These are phyloP conservation scores for Penicillium sp. DNA, from an alignment of 2,329 filamentous ascomycete species.

Conservation along the genomic window DNA sequence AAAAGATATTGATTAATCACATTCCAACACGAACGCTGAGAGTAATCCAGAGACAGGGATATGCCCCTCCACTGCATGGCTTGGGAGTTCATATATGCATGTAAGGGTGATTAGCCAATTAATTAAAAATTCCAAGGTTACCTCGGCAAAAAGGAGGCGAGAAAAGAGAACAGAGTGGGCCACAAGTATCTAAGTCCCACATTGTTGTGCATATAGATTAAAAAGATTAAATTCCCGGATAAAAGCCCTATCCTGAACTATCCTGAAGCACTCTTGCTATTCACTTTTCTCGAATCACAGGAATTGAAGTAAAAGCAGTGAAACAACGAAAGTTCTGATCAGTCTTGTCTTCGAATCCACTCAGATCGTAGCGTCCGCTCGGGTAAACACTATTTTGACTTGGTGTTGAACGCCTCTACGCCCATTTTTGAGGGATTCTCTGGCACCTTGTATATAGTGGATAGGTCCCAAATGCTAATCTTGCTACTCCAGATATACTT, in stretches of 20 bases:
- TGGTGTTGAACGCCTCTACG: background rate
- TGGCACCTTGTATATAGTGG: background rate
- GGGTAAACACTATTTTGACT: background rate
- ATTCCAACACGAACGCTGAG: constrained; percentile 6
- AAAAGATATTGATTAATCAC: constrained; percentile 16
- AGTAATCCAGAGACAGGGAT: background rate
- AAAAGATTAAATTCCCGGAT: background rate
- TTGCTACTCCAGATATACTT: background rate
- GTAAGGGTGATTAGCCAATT: background rate
- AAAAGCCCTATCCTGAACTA: no score
- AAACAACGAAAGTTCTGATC: background rate
- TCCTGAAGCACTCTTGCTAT: background rate
- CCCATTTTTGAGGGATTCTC: background rate
- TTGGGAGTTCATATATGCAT: background rate
- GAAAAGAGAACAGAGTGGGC: background rate
- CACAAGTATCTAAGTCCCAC: background rate
- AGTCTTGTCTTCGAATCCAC: background rate
- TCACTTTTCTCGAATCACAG: background rate
- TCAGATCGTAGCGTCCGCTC: constrained; percentile 2
- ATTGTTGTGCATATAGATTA: background rate
- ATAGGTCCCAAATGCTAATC: background rate
- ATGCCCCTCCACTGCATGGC: background rate
- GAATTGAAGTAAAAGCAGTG: background rate
- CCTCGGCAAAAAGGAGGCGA: background rate
- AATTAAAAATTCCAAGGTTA: background rate